phyloP scores from a whole-genome alignment of 164 flowering plant genomes.

The Brasenia schreberi region DNA sequence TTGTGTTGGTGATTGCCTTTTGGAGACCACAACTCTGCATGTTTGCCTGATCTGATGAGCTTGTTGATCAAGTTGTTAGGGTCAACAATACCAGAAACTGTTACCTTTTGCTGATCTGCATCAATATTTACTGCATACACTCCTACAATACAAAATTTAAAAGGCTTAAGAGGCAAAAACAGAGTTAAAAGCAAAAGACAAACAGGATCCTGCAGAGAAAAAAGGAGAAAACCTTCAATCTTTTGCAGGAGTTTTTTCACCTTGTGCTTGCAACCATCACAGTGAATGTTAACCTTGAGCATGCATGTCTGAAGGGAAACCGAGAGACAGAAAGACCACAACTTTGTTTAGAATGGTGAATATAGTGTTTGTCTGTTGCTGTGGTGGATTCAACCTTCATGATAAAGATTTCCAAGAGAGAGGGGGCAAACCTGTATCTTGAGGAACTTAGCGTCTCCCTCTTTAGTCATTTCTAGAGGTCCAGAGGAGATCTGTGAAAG shows the following conservation, averaged over 20 bases:
- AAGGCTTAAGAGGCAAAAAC: neutral
- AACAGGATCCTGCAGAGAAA: too few species aligned
- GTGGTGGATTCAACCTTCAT: neutral
- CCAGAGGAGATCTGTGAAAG: conserved; percentile 5
- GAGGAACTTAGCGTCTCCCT: conserved; percentile 47
- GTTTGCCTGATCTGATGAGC: conserved; percentile 49
- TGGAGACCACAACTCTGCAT: conserved; percentile 63
- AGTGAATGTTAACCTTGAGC: conserved; percentile 52
- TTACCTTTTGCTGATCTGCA: conserved; percentile 64
- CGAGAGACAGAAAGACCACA: neutral
- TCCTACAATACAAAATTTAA: conserved; percentile 25
- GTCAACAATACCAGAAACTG: conserved; percentile 67
- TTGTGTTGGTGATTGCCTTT: conserved; percentile 14
- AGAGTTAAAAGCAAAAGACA: too few species aligned
- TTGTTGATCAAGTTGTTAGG: conserved; percentile 57
- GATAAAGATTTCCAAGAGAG: conserved; percentile 2
- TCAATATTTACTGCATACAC: conserved; percentile 58
- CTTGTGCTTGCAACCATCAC: conserved; percentile 66
- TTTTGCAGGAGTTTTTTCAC: conserved; percentile 64
- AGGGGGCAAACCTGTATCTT: conserved; percentile 55
- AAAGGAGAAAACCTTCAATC: conserved; percentile 37
- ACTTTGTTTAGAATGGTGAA: neutral
- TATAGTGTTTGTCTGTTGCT: neutral
- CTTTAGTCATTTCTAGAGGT: conserved; percentile 49
- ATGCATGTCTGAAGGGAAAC: conserved; percentile 32